Evolutionary conservation across 495 filamentous ascomycete species (phyloP).

Genomic region (Aspergillus steynii): DNA sequence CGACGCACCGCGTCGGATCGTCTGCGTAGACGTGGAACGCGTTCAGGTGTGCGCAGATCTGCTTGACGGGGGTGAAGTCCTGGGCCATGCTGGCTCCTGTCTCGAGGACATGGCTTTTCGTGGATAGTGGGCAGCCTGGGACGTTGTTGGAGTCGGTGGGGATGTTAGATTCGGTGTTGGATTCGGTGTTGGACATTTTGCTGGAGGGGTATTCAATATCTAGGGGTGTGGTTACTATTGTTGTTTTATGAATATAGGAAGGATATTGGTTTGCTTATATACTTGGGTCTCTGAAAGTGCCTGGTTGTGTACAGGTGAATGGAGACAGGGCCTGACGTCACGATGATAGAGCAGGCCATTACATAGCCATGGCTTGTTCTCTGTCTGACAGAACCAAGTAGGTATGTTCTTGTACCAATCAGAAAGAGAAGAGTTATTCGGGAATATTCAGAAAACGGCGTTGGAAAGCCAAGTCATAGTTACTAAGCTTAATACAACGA

Average conservation of each 20-base stretch:
- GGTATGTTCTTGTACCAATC: neutral
- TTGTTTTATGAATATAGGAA: too few species aligned
- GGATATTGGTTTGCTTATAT: too few species aligned
- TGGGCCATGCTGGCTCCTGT: slow-evolving; percentile 62
- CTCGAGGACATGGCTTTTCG: slow-evolving; percentile 63
- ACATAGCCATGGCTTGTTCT: too few species aligned
- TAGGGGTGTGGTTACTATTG: too few species aligned
- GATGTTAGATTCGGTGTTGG: neutral
- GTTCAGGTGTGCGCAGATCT: slow-evolving; percentile 81
- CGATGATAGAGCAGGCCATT: slow-evolving; percentile 14
- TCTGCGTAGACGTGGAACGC: slow-evolving; percentile 81
- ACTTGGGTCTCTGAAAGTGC: too few species aligned
- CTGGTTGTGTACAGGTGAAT: neutral
- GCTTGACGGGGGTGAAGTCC: slow-evolving; percentile 71
- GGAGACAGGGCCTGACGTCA: slow-evolving; percentile 20
- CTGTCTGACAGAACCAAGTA: too few species aligned
- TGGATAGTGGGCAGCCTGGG: slow-evolving; percentile 51
- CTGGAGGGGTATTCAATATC: too few species aligned
- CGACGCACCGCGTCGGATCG: slow-evolving; percentile 66
- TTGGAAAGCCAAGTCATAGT: neutral
- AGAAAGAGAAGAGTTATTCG: too few species aligned
- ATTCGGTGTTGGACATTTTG: neutral
- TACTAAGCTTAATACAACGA: neutral
- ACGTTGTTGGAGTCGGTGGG: slow-evolving; percentile 32
- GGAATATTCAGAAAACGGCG: neutral